These are phyloP conservation scores for Yarrowia osloensis DNA, from an alignment of 805 yeast genomes.

Conservation along the genomic window DNA sequence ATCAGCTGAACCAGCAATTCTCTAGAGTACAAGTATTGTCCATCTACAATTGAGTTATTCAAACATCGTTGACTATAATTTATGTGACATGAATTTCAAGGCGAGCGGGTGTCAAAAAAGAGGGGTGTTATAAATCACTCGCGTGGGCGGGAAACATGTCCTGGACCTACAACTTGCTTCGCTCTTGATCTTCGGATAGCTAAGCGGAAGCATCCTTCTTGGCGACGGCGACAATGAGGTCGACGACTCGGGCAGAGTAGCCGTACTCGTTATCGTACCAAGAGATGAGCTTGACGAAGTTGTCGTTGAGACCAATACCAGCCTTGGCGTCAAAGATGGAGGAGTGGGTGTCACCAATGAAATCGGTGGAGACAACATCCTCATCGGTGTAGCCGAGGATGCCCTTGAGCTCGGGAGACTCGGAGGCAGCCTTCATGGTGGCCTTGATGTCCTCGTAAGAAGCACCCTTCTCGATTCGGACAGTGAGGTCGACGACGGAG, in stretches of 20 bases:
- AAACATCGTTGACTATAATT: constrained; percentile 23
- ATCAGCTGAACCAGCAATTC: too few relatives aligned
- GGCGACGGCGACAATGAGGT: constrained; percentile 80
- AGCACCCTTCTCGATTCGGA: constrained; percentile 72
- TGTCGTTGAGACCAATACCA: constrained; percentile 83
- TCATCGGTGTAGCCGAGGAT: constrained; percentile 89
- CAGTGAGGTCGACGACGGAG: constrained; percentile 90
- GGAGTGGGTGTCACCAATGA: constrained; percentile 79
- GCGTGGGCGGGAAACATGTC: constrained; percentile 30
- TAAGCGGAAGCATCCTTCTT: constrained; percentile 39
- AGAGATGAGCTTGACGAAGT: constrained; percentile 85
- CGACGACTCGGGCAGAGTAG: constrained; percentile 95
- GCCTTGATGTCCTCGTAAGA: constrained; percentile 81
- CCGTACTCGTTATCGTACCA: constrained; percentile 98
- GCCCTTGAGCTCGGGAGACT: constrained; percentile 71
- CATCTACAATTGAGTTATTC: neutral
- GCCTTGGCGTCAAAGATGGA: constrained; percentile 90
- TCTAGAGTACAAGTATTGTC: too few relatives aligned
- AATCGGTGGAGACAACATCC: constrained; percentile 88
- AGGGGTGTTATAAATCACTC: constrained; percentile 27
- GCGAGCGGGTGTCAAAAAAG: constrained; percentile 30
- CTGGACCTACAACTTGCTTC: constrained; percentile 31
- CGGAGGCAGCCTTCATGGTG: constrained; percentile 73
- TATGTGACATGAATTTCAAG: constrained; percentile 31
- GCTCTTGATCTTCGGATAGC: constrained; percentile 31